Base-by-base conservation (phyloP, 352 stramenopile genomes). In the Phytopythium litorale region DNA sequence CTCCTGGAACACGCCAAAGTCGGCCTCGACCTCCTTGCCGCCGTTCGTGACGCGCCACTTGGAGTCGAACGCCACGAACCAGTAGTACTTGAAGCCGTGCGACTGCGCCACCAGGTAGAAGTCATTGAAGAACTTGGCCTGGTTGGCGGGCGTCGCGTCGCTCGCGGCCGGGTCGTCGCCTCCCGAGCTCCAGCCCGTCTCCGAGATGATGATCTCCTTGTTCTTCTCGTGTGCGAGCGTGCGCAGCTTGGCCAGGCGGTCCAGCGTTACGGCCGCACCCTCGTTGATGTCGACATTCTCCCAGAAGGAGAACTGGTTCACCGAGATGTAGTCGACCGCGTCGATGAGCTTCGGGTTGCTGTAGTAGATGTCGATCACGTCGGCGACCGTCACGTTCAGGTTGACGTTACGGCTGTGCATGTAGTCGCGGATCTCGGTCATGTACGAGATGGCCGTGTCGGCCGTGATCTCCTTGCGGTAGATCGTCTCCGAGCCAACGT, bases 281-380 rank as follows among this genome's bases (percentile, higher is more conserved):
- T 90, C 78, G 18, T 75, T 79, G 16, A 82, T 60, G 45, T 87
- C 70, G 7, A 56, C 60, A 7, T 60, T 53, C 49, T 91, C 82
- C 84, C 84, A 94, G 66, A 88, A 88, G 15, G 80, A 83, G 56
- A 94, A 94, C 66, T 94, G 78, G 72, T 92, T 94, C 40, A 89
- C 73, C 21, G 76, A 85, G 21, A 91, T 62, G 57, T 80, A 79
- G 58, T 94, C 84, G 3, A 90, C 80, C 0, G 77, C 80, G 21
- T 88, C 66, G 28, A 91, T 58, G 2, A 94, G 63, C 45, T 79
- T 30, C 32, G 62, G 75, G 57, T 92, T 82, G n/a, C 62, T 58
- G 52, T 85, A 74, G 71, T 90, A 94, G 28, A 79, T 72, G 65
- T 91, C 79, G 23, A 91, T 76, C 25, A 87, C 71, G 58, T 94